A percentile compares a stretch with the other conserved stretches of the same genome.
These are phyloP conservation scores for Pseudocohnilembus persalinus DNA, from an alignment of 169 alveolate species.

Conservation along the genomic window DNA sequence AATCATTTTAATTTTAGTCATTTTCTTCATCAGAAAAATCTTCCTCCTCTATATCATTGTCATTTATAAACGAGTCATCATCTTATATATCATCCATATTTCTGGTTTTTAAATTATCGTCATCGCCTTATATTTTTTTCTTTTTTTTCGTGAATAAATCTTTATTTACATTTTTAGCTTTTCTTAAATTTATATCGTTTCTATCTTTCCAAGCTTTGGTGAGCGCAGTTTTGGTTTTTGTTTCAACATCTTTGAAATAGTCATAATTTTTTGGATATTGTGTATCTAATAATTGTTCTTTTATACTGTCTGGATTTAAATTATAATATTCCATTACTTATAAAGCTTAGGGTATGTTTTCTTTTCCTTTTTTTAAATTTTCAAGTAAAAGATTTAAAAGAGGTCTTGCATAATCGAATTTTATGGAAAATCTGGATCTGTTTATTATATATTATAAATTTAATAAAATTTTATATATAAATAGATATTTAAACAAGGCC, in stretches of 20 bases:
- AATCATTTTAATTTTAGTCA: not conserved
- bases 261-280: constrained; percentile 40
- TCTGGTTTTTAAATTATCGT: too few relatives aligned
- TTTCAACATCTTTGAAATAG: constrained; percentile 46
- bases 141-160: not conserved
- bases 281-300: constrained; percentile 63
- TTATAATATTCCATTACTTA: constrained; percentile 54
- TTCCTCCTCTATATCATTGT: not conserved
- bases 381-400: constrained; percentile 42
- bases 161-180: not conserved
- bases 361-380: constrained; percentile 22
- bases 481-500: constrained; percentile 12
- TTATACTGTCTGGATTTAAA: constrained; percentile 55
- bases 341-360: constrained; percentile 39
- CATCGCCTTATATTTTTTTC: too few relatives aligned
- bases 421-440: not conserved
- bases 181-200: too few relatives aligned
- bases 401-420: constrained; percentile 46
- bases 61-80: too few relatives aligned
- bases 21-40: not conserved
- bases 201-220: constrained; percentile 62
- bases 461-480: constrained; percentile 16
- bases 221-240: constrained; percentile 57
- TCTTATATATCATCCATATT: too few relatives aligned
- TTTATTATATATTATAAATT: too few relatives aligned